phyloP scores from a whole-genome alignment of 2,329 filamentous ascomycete genomes.

The Dactylonectria estremocensis region DNA sequence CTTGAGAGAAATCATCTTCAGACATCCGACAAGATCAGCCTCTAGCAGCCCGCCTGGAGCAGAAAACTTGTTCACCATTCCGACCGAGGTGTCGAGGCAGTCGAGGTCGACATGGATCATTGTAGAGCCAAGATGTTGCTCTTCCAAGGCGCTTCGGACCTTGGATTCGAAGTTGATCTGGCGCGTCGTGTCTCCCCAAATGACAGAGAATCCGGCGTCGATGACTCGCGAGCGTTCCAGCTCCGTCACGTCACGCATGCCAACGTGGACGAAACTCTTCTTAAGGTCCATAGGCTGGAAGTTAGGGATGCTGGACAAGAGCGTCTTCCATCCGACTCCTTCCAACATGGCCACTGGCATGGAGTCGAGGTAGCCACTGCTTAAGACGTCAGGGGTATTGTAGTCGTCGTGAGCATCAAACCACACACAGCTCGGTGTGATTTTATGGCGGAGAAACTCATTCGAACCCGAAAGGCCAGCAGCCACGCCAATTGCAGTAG shows the following conservation, averaged over 20 bases:
- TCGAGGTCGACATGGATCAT: conserved; percentile 57
- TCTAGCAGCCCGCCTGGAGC: conserved; percentile 53
- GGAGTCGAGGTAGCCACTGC: conserved; percentile 48
- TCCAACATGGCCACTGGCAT: conserved; percentile 48
- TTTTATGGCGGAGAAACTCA: not conserved
- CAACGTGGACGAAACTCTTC: conserved; percentile 41
- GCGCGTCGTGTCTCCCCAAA: conserved; percentile 47
- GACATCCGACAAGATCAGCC: conserved; percentile 41
- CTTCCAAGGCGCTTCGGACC: conserved; percentile 24
- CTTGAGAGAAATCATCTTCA: conserved; percentile 32
- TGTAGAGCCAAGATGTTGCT: conserved; percentile 33
- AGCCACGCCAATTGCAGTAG: conserved; percentile 53
- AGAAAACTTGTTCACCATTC: conserved; percentile 55
- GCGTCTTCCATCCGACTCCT: conserved; percentile 45
- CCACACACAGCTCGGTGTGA: conserved; percentile 54
- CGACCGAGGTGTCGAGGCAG: conserved; percentile 51
- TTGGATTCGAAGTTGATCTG: conserved; percentile 36
- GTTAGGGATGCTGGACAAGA: conserved; percentile 40
- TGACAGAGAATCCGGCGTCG: conserved; percentile 47
- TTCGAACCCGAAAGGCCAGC: conserved; percentile 50
- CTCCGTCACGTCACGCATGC: conserved; percentile 49
- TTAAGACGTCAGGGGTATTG: conserved; percentile 46
- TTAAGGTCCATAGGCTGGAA: conserved; percentile 39
- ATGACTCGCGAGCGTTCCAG: conserved; percentile 51
- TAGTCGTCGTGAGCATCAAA: conserved; percentile 62